Evolutionary conservation across 2,329 filamentous ascomycete genomes (phyloP), one percentile per base, ranked within the genome.

Genomic region (Hypoxylon sp.): DNA sequence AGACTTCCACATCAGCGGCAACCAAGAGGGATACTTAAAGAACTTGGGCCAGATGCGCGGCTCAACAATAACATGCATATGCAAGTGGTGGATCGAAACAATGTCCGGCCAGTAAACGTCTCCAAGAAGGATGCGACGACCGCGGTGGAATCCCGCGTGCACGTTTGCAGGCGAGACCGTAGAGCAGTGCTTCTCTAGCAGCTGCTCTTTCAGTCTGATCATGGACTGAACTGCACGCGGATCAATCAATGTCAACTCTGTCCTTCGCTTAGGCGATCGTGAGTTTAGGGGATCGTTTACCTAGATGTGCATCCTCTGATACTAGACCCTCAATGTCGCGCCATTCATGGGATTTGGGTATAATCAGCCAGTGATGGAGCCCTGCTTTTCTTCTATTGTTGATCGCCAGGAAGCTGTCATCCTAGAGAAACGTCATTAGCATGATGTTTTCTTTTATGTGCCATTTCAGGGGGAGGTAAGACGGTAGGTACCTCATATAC

Each of bases 1-100:
- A 0, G 69, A 71, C 44, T 70, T 70, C 69, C 69, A 71, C 65
- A 71, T 71, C 14, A 71, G 46, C 5, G 67, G 57, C 3, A 71
- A 12, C 69, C 69, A 71, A 3, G 52, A 12, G 9, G 69, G 67
- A 32, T 71, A 71, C 30, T 71, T 71, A 32, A 68, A 65, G 2
- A 68, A 20, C 16, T 52, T 50, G 16, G 59, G 6, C 50, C 55
- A 50, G 2, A 60, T 53, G 2, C 26, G 54, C 9, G 69, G 69
- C 22, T 53, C 22, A 3, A 70, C 63, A 20, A 71, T 70, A 28
- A 71, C 62, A 18, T 71, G 69, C 18, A 71, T 61, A 32, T 71
- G 69, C 8, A 71, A 32, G 44, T 71, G 69, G 11, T 71, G 69
- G 2, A 71, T 63, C 3, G 69, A 71, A 20, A 71, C 14, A 7